Evolutionary conservation across 805 yeast species (phyloP), one percentile per base, ranked within the genome.

Genomic region (Saturnispora galanensis): DNA sequence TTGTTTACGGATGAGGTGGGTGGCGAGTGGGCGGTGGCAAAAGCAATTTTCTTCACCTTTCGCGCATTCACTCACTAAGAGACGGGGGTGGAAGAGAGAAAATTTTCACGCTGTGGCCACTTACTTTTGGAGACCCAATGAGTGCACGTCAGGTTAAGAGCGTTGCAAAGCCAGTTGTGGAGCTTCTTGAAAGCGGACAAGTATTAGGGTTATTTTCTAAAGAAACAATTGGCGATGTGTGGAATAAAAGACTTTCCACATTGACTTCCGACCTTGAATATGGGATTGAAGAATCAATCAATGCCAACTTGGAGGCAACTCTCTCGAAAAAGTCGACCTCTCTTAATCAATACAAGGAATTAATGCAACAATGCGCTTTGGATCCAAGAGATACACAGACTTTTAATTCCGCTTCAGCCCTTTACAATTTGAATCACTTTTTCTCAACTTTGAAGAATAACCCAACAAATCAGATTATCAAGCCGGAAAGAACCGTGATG

Each of bases 171-270:
- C 45, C 45, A 12, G 35, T 30, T 12, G 31, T 42, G 7, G 40
- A 36, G n/a, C 7, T 36, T 3, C 21, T 42, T 6, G 45, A 42
- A 13, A 11, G 28, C 1, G 29, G 32, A 28, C 21, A 57, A 10
- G 63, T 78, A 17, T 61, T 65, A 1, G 84, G 84, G 2, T 58
- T 79, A 4, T 66, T 73, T 45, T 67, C 77, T 3, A 41, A 66
- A 1, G 50, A 65, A 36, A 77, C 79, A 9, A 54, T 77, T n/a
- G 55, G 70, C 11, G 73, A 68, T 47, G 70, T 74, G 3, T 78
- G 80, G 76, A 68, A 62, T 49, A 63, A 67, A 17, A 68, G 77
- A 52, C 65, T 70, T 3, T 59, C 61, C 3, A 31, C 48, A 8
- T 68, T 69, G 42, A 62, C 69, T 5, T 62, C 59, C 4, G 64